Conservation (phyloP, 768 basidiomycete species). For the Hortiboletus campestris region DNA sequence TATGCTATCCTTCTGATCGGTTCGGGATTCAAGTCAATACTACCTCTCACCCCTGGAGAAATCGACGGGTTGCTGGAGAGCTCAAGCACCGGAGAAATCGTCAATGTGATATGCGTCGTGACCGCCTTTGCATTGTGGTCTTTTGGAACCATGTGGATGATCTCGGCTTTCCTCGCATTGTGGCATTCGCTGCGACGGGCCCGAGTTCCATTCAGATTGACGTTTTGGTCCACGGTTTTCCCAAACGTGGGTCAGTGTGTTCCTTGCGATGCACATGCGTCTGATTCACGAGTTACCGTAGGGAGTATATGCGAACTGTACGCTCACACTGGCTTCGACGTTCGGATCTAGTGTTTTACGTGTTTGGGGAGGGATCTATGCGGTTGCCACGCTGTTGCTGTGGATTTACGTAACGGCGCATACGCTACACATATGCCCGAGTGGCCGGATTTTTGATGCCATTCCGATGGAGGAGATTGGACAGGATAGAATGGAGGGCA, state of each 20-base stretch:
- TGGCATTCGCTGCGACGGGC: slow-evolving; percentile 39
- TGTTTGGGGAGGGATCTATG: slow-evolving; percentile 55
- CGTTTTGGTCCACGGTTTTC: slow-evolving; percentile 70
- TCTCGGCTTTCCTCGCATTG: slow-evolving; percentile 54
- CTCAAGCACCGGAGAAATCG: slow-evolving; percentile 35
- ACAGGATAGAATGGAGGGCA: background rate
- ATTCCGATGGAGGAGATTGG: slow-evolving; percentile 36
- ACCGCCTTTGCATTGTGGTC: slow-evolving; percentile 57
- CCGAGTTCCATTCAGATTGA: slow-evolving; percentile 50
- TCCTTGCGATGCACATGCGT: background rate
- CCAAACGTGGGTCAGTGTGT: slow-evolving; percentile 50
- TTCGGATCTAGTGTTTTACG: slow-evolving; percentile 58
- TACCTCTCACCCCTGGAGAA: slow-evolving; percentile 35
- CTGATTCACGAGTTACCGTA: slow-evolving; percentile 16
- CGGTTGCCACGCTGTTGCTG: slow-evolving; percentile 46
- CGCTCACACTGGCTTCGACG: slow-evolving; percentile 47
- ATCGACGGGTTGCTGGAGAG: slow-evolving; percentile 37
- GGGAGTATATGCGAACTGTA: slow-evolving; percentile 69
- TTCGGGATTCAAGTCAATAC: slow-evolving; percentile 39
- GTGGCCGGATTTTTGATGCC: slow-evolving; percentile 43
- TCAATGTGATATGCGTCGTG: slow-evolving; percentile 48
- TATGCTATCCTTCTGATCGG: slow-evolving; percentile 58
- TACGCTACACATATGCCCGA: slow-evolving; percentile 37
- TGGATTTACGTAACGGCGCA: slow-evolving; percentile 50
- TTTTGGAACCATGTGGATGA: slow-evolving; percentile 60